Percentiles rank a stretch among this genome's conserved stretches.
Evolutionary conservation across 163 green algal genomes (phyloP).

Genomic region (Trebouxia gelatinosa): DNA sequence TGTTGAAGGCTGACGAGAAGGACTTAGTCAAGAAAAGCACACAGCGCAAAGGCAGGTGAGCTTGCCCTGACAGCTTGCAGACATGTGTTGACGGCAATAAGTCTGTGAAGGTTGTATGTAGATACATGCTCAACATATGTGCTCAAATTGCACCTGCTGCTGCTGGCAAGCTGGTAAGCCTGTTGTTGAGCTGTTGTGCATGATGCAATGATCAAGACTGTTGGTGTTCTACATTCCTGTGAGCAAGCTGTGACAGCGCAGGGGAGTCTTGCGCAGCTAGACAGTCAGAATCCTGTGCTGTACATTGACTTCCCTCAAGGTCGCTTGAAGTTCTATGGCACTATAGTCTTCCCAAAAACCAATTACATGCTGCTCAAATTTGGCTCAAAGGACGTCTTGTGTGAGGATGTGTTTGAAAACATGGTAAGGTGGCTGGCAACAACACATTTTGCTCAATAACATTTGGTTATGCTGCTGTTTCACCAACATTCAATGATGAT

Average conservation of each 20-base stretch:
- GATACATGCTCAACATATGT: conserved; percentile 72
- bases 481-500: no score
- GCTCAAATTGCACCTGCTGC: conserved; percentile 65
- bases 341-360: conserved; percentile 76
- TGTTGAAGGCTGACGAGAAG: conserved; percentile 69
- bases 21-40: conserved; percentile 86
- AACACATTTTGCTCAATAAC: background rate
- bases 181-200: background rate
- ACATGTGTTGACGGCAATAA: background rate
- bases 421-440: no score
- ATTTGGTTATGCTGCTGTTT: background rate
- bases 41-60: conserved; percentile 65
- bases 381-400: conserved; percentile 60
- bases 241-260: conserved; percentile 27
- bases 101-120: background rate
- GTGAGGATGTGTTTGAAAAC: conserved; percentile 89
- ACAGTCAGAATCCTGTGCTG: conserved; percentile 82
- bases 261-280: conserved; percentile 77
- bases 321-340: conserved; percentile 79
- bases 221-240: background rate
- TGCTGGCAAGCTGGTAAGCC: conserved; percentile 66
- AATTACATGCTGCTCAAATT: conserved; percentile 79
- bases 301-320: conserved; percentile 85
- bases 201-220: background rate
- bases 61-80: background rate